Percentiles rank a stretch among this genome's conserved stretches.
These are phyloP conservation scores for Agaricus subrufescens DNA, from an alignment of 768 basidiomycete species.

Conservation along the genomic window DNA sequence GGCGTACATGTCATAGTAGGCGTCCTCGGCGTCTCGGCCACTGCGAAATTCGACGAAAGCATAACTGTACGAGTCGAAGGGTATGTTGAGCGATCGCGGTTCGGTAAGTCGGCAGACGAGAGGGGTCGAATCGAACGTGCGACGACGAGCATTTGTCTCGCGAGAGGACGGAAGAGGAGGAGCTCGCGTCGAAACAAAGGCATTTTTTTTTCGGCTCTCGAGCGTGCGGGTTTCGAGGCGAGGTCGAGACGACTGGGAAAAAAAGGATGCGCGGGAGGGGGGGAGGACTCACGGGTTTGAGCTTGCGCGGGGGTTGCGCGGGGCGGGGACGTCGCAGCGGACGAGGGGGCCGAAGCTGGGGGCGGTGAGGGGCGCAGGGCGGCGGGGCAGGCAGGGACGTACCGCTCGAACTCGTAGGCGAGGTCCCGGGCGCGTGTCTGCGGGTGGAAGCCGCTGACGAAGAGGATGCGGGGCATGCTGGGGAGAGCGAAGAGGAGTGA, in stretches of 20 bases:
- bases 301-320: slow-evolving; percentile 68
- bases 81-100: slow-evolving; percentile 14
- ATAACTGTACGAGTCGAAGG: slow-evolving; percentile 29
- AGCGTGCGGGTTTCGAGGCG: slow-evolving; percentile 24
- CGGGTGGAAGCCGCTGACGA: slow-evolving; percentile 82
- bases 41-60: slow-evolving; percentile 35
- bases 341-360: slow-evolving; percentile 75
- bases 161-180: background rate
- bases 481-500: background rate
- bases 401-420: slow-evolving; percentile 88
- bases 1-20: slow-evolving; percentile 33
- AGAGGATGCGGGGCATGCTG: slow-evolving; percentile 77
- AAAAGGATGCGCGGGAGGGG: slow-evolving; percentile 10
- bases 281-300: slow-evolving; percentile 75
- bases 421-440: slow-evolving; percentile 80
- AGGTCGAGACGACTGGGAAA: slow-evolving; percentile 15
- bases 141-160: slow-evolving; percentile 2
- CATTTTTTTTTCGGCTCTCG: background rate
- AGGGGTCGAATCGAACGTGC: slow-evolving; percentile 4
- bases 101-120: slow-evolving; percentile 8
- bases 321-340: slow-evolving; percentile 87
- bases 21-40: slow-evolving; percentile 32
- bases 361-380: background rate
- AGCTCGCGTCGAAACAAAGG: slow-evolving; percentile 7
- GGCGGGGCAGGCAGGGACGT: slow-evolving; percentile 15